Conservation (phyloP, 108 stramenopile genomes). For the Aurantiochytrium sp. region DNA sequence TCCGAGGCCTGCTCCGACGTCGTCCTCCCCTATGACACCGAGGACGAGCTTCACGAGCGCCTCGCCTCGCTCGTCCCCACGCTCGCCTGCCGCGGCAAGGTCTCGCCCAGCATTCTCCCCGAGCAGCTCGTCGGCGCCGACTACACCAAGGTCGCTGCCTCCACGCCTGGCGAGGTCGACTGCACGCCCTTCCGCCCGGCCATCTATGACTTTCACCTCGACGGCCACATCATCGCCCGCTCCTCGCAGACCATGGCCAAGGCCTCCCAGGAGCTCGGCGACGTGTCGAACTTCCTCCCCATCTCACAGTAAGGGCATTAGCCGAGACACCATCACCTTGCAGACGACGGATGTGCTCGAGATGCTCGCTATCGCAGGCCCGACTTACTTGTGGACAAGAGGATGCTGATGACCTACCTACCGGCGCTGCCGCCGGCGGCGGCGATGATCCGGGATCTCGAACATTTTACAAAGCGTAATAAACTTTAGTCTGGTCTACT, state of each 20-base stretch:
- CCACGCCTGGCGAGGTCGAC: constrained; percentile 35
- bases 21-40: constrained; percentile 38
- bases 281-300: constrained; percentile 8
- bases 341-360: no score
- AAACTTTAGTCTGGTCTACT: no score
- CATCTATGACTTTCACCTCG: constrained; percentile 43
- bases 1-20: constrained; percentile 41
- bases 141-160: constrained; percentile 22
- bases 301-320: neutral
- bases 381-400: no score
- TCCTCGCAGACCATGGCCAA: constrained; percentile 48
- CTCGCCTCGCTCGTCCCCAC: constrained; percentile 41
- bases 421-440: no score
- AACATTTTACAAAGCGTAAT: no score
- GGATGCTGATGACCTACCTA: no score
- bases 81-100: constrained; percentile 34
- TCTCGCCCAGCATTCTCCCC: constrained; percentile 19
- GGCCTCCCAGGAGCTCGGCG: constrained; percentile 45
- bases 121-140: constrained; percentile 34
- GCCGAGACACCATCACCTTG: no score
- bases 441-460: no score
- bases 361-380: no score
- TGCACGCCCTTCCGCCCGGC: constrained; percentile 40
- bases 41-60: constrained; percentile 46
- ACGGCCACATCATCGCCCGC: constrained; percentile 45